phyloP scores from a whole-genome alignment of 805 yeast genomes.

The Starmera caribaea region DNA sequence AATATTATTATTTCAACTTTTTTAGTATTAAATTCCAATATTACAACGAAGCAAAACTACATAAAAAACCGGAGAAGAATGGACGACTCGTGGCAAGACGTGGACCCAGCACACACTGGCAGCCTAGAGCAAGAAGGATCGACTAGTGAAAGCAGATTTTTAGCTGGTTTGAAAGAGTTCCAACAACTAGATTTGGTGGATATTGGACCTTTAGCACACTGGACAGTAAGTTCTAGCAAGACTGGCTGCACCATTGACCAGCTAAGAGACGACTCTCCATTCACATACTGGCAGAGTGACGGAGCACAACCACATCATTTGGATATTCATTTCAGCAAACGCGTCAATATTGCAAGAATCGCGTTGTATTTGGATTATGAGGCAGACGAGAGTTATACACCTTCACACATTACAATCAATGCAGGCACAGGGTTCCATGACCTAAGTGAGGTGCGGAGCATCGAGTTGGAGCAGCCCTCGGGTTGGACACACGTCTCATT shows the following conservation, averaged over 20 bases:
- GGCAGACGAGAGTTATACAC: constrained; percentile 89
- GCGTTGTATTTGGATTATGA: constrained; percentile 62
- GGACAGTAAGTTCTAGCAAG: constrained; percentile 75
- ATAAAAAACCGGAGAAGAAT: too few species aligned
- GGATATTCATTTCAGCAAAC: constrained; percentile 70
- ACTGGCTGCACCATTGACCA: constrained; percentile 64
- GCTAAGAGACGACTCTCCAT: constrained; percentile 63
- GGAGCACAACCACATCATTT: constrained; percentile 83
- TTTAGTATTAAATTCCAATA: too few species aligned
- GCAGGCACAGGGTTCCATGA: constrained; percentile 82
- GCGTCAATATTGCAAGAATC: constrained; percentile 58
- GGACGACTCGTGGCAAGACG: too few species aligned
- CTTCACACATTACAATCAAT: constrained; percentile 50
- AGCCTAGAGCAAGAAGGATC: too few species aligned
- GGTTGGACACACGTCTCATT: constrained; percentile 73
- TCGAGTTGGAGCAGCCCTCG: constrained; percentile 51
- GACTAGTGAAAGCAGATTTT: not conserved
- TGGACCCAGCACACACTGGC: too few species aligned
- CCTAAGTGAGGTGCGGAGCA: constrained; percentile 51
- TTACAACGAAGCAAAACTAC: too few species aligned
- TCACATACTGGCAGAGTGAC: constrained; percentile 89
- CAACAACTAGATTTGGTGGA: constrained; percentile 58
- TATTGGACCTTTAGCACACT: constrained; percentile 70
- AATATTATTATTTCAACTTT: too few species aligned
- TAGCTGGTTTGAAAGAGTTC: constrained; percentile 40